Evolutionary conservation across 2,329 filamentous ascomycete species (phyloP).

Genomic region (Sclerotiophoma versabilis): DNA sequence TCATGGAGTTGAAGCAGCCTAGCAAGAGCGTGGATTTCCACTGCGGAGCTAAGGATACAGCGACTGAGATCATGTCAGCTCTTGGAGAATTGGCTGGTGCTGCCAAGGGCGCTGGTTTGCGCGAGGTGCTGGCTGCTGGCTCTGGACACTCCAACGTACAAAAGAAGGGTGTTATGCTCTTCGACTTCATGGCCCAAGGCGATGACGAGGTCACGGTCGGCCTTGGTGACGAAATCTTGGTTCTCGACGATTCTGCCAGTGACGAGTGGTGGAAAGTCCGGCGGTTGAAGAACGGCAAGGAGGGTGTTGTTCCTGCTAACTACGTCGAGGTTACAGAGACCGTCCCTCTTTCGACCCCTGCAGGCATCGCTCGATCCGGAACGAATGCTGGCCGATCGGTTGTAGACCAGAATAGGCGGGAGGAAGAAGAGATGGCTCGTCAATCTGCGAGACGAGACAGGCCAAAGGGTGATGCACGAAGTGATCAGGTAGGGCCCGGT

Average conservation of each 20-base stretch:
- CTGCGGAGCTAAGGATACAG: slow-evolving; percentile 95
- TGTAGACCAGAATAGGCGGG: slow-evolving; percentile 77
- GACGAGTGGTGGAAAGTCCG: slow-evolving; percentile 99
- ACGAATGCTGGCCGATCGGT: slow-evolving; percentile 69
- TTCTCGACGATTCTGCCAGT: slow-evolving; percentile 89
- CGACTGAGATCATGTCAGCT: slow-evolving; percentile 86
- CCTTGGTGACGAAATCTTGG: slow-evolving; percentile 86
- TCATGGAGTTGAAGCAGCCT: slow-evolving; percentile 88
- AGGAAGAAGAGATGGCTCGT: slow-evolving; percentile 84
- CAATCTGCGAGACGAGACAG: slow-evolving; percentile 75
- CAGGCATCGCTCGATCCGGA: slow-evolving; percentile 59
- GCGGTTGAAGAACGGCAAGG: slow-evolving; percentile 87
- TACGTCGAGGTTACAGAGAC: slow-evolving; percentile 89
- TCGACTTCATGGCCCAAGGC: slow-evolving; percentile 96
- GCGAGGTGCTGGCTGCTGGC: slow-evolving; percentile 84
- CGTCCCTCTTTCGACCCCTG: slow-evolving; percentile 59
- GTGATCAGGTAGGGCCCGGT: slow-evolving; percentile 78
- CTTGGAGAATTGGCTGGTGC: slow-evolving; percentile 90
- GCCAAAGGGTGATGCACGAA: slow-evolving; percentile 58
- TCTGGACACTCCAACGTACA: slow-evolving; percentile 66
- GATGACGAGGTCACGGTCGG: slow-evolving; percentile 95
- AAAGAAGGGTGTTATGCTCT: slow-evolving; percentile 86
- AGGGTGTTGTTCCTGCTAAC: slow-evolving; percentile 95
- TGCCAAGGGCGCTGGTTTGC: slow-evolving; percentile 79
- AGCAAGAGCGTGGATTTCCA: slow-evolving; percentile 97